Percentiles rank a stretch among this genome's conserved stretches.
phyloP scores from a whole-genome alignment of 1,284 basidiomycete genomes.

The Thecaphora thlaspeos region DNA sequence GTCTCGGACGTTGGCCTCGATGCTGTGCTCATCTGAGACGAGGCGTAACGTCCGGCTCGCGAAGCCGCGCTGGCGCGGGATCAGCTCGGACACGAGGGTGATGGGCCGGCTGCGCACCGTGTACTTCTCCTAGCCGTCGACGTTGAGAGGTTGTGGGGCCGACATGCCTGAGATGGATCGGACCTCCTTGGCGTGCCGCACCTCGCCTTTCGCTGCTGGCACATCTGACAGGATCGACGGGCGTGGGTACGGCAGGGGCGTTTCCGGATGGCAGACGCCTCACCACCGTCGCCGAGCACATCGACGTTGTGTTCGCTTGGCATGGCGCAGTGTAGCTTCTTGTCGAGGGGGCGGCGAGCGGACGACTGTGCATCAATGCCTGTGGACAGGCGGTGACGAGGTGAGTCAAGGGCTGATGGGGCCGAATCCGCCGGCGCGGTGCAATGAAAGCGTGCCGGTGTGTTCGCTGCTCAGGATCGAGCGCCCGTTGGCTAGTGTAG shows the following conservation, averaged over 20 bases:
- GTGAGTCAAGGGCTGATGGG: too few relatives aligned
- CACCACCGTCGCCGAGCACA: too few relatives aligned
- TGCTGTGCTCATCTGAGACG: constrained; percentile 24
- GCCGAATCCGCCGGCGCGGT: too few relatives aligned
- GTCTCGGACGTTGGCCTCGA: constrained; percentile 26
- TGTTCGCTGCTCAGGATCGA: too few relatives aligned
- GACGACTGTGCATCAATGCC: too few relatives aligned
- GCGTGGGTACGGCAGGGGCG: constrained; percentile 26
- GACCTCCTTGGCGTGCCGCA: constrained; percentile 2
- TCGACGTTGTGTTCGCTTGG: too few relatives aligned
- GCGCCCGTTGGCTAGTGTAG: too few relatives aligned
- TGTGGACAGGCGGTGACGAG: too few relatives aligned
- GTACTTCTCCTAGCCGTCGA: constrained; percentile 28
- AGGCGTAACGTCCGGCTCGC: constrained; percentile 30
- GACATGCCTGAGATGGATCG: too few relatives aligned
- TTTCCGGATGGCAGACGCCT: constrained; percentile 15
- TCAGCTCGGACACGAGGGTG: constrained; percentile 27
- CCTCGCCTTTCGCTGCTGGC: constrained; percentile 32
- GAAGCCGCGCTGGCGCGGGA: constrained; percentile 25
- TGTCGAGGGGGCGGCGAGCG: too few relatives aligned
- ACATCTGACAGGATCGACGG: constrained; percentile 31
- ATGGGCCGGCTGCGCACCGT: constrained; percentile 24
- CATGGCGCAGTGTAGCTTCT: too few relatives aligned
- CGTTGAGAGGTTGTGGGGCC: constrained; percentile 1
- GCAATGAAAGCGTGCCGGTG: too few relatives aligned